Conservation (phyloP, 2,329 filamentous ascomycete species). For the Neonectria punicea region DNA sequence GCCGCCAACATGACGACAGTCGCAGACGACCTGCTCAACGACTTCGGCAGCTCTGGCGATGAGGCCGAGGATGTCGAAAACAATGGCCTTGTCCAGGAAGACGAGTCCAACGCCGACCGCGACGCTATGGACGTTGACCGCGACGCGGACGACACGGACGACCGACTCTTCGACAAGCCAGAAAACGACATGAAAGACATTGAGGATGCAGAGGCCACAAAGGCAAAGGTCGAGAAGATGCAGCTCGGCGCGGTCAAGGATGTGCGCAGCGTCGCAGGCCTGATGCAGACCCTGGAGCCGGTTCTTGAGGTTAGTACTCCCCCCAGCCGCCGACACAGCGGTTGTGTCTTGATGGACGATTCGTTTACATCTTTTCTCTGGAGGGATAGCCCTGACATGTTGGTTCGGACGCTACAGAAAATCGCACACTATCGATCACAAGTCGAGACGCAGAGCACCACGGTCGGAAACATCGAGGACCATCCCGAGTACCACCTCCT, state of each 20-base stretch:
- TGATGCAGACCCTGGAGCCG: constrained; percentile 85
- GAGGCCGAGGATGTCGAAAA: constrained; percentile 74
- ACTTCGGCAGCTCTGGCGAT: constrained; percentile 73
- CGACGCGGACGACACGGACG: constrained; percentile 58
- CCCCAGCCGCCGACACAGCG: constrained; percentile 35
- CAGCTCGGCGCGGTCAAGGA: constrained; percentile 78
- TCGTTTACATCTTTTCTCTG: constrained; percentile 71
- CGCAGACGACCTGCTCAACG: constrained; percentile 90
- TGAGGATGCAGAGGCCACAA: constrained; percentile 75
- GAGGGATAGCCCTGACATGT: constrained; percentile 75
- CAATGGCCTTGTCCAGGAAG: constrained; percentile 57
- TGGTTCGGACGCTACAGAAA: constrained; percentile 71
- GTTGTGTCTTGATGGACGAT: constrained; percentile 43
- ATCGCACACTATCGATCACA: constrained; percentile 80
- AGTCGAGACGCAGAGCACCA: constrained; percentile 70
- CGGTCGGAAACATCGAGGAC: constrained; percentile 87
- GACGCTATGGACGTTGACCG: constrained; percentile 61
- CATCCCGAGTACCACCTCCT: constrained; percentile 91
- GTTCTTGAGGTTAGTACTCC: constrained; percentile 78
- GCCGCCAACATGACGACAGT: constrained; percentile 79
- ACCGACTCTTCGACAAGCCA: constrained; percentile 60
- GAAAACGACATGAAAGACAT: constrained; percentile 57
- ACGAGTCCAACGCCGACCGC: constrained; percentile 57
- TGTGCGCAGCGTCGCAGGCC: constrained; percentile 79
- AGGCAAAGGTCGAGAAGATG: constrained; percentile 86